These are phyloP conservation scores for Colletotrichum tropicicola DNA, from an alignment of 2,329 filamentous ascomycete genomes.

Conservation along the genomic window DNA sequence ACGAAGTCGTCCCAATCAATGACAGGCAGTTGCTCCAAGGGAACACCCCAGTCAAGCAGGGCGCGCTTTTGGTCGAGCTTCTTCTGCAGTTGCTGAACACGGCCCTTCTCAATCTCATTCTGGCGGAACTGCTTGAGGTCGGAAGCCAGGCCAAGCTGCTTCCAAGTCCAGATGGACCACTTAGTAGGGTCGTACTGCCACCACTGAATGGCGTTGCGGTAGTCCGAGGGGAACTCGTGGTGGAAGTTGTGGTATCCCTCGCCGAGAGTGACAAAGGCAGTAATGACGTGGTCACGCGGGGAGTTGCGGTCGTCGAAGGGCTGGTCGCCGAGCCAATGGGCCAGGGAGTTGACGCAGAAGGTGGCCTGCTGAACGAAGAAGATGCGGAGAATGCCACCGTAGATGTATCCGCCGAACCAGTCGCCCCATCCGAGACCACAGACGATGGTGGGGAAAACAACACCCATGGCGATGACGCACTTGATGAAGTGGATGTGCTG, in stretches of 20 bases:
- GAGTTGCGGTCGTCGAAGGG: conserved; percentile 94
- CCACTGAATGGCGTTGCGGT: conserved; percentile 92
- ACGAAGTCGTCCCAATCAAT: conserved; percentile 89
- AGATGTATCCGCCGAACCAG: conserved; percentile 84
- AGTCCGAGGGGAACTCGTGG: conserved; percentile 93
- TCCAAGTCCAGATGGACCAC: conserved; percentile 87
- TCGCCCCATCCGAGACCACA: conserved; percentile 84
- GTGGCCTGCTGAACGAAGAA: conserved; percentile 93
- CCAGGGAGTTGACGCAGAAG: conserved; percentile 91
- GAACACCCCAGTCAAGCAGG: conserved; percentile 85
- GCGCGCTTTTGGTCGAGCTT: conserved; percentile 89
- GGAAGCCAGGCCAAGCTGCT: conserved; percentile 83
- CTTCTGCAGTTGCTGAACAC: conserved; percentile 89
- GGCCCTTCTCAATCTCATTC: conserved; percentile 94
- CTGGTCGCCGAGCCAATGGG: conserved; percentile 92
- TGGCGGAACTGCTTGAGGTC: conserved; percentile 90
- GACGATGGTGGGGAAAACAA: conserved; percentile 79
- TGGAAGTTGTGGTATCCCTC: conserved; percentile 97
- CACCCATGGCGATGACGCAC: conserved; percentile 79
- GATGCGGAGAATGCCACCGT: conserved; percentile 85
- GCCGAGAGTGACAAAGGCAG: conserved; percentile 83
- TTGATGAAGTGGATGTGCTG: conserved; percentile 90
- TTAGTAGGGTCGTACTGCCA: conserved; percentile 93
- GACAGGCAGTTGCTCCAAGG: conserved; percentile 85
- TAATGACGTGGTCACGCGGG: conserved; percentile 87